Evolutionary conservation across 2,329 filamentous ascomycete species (phyloP).

Genomic region (Rasamsonia emersonii): DNA sequence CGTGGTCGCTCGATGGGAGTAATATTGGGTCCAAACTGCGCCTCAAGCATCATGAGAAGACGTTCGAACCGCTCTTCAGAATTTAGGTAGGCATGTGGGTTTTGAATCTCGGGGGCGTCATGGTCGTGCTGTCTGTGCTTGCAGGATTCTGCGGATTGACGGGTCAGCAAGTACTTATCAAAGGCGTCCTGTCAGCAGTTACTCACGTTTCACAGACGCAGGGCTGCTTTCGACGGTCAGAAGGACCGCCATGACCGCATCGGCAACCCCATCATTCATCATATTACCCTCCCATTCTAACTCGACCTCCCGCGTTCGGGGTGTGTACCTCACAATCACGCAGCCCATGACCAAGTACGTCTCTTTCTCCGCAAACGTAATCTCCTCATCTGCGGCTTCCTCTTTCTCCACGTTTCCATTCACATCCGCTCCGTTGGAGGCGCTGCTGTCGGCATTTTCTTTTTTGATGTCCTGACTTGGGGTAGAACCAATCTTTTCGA

Average conservation of each 20-base stretch:
- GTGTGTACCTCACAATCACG: slow-evolving; percentile 69
- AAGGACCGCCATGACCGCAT: slow-evolving; percentile 87
- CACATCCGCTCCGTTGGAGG: slow-evolving; percentile 32
- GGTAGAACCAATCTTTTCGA: slow-evolving; percentile 48
- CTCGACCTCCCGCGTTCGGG: slow-evolving; percentile 66
- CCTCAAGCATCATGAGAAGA: slow-evolving; percentile 91
- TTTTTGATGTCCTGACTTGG: slow-evolving; percentile 14
- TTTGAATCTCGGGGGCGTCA: slow-evolving; percentile 41
- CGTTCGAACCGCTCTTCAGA: slow-evolving; percentile 72
- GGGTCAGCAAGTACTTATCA: too few species aligned
- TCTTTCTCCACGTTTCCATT: slow-evolving; percentile 23
- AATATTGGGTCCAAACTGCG: slow-evolving; percentile 87
- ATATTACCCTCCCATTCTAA: slow-evolving; percentile 97
- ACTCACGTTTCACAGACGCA: slow-evolving; percentile 80
- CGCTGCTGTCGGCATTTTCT: slow-evolving; percentile 17
- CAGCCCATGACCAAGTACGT: slow-evolving; percentile 76
- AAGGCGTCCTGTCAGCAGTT: too few species aligned
- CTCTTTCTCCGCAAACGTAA: slow-evolving; percentile 26
- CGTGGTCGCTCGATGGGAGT: slow-evolving; percentile 63
- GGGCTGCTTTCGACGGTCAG: slow-evolving; percentile 89
- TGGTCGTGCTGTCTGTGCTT: slow-evolving; percentile 48
- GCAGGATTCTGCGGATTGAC: slow-evolving; percentile 44
- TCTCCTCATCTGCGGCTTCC: slow-evolving; percentile 39
- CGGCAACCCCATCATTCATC: slow-evolving; percentile 95
- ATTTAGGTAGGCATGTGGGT: slow-evolving; percentile 65